Evolutionary conservation across 257 asterid species (phyloP).

Genomic region (Jacaranda mimosifolia): DNA sequence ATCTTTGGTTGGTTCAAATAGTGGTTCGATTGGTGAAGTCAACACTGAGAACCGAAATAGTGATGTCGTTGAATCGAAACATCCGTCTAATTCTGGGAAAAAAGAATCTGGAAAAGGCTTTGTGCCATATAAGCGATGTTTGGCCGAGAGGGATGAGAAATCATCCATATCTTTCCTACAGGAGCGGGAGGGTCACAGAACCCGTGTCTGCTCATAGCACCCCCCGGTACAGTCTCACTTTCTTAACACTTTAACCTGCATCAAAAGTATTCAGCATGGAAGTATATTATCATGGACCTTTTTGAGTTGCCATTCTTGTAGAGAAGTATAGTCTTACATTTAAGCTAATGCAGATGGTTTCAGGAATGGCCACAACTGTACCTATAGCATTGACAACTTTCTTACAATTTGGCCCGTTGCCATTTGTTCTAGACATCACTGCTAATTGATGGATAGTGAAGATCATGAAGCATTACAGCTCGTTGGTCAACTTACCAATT

Average conservation of each 20-base stretch:
- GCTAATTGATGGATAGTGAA: not conserved
- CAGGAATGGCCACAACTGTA: not conserved
- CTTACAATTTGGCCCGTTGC: not conserved
- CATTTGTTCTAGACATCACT: not conserved
- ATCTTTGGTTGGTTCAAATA: constrained; percentile 38
- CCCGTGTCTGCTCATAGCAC: constrained; percentile 70
- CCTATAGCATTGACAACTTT: not conserved
- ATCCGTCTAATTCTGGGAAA: constrained; percentile 12
- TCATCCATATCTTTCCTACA: constrained; percentile 54
- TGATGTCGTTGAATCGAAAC: constrained; percentile 42
- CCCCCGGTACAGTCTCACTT: not conserved
- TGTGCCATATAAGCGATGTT: constrained; percentile 73
- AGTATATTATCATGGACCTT: not conserved
- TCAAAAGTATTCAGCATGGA: not conserved
- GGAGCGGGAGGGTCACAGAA: constrained; percentile 54
- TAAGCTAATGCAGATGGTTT: constrained; percentile 17
- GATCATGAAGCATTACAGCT: constrained; percentile 5
- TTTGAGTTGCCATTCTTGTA: not conserved
- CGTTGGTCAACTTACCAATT: not conserved
- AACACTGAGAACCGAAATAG: constrained; percentile 30
- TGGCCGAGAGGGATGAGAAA: constrained; percentile 60
- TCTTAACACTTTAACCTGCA: constrained; percentile 26
- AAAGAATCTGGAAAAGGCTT: constrained; percentile 57
- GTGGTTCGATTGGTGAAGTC: constrained; percentile 25
- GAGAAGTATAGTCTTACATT: not conserved